Conservation (phyloP, 2,329 filamentous ascomycete species). For the Nemania bipapillata region DNA sequence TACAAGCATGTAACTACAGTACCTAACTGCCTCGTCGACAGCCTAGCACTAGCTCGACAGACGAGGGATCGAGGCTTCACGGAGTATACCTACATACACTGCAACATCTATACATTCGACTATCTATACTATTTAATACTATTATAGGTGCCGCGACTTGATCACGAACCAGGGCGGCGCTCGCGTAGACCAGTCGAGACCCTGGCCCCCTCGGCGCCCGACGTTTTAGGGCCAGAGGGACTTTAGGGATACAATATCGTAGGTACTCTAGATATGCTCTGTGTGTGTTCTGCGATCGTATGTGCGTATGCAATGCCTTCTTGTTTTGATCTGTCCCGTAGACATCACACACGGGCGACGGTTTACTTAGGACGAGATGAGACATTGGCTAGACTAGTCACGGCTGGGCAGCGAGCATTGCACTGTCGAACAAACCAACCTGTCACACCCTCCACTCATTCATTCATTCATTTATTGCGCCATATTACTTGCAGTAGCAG, state of each 20-base stretch:
- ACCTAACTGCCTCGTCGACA: not conserved
- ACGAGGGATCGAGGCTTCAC: slow-evolving; percentile 13
- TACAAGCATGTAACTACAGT: not conserved
- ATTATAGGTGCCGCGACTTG: slow-evolving; percentile 17
- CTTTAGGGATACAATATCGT: slow-evolving; percentile 10
- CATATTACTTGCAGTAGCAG: slow-evolving; percentile 38
- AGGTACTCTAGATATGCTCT: not conserved
- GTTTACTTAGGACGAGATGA: not conserved
- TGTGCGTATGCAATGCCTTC: too few relatives aligned
- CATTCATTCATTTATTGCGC: too few relatives aligned
- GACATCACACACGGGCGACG: not conserved
- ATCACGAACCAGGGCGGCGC: slow-evolving; percentile 27
- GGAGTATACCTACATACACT: slow-evolving; percentile 15
- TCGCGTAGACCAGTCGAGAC: slow-evolving; percentile 33
- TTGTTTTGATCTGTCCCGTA: not conserved
- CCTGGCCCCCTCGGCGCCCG: slow-evolving; percentile 9
- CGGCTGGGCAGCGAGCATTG: not conserved
- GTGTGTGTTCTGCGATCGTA: not conserved
- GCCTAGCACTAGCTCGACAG: slow-evolving; percentile 4
- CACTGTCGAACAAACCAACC: slow-evolving; percentile 10
- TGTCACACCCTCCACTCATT: slow-evolving; percentile 32
- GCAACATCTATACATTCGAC: slow-evolving; percentile 10
- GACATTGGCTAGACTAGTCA: not conserved
- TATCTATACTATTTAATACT: slow-evolving; percentile 13
- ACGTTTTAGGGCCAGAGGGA: slow-evolving; percentile 18